These are phyloP conservation scores for Fusarium tuaranense DNA, from an alignment of 2,329 filamentous ascomycete species.

Conservation along the genomic window DNA sequence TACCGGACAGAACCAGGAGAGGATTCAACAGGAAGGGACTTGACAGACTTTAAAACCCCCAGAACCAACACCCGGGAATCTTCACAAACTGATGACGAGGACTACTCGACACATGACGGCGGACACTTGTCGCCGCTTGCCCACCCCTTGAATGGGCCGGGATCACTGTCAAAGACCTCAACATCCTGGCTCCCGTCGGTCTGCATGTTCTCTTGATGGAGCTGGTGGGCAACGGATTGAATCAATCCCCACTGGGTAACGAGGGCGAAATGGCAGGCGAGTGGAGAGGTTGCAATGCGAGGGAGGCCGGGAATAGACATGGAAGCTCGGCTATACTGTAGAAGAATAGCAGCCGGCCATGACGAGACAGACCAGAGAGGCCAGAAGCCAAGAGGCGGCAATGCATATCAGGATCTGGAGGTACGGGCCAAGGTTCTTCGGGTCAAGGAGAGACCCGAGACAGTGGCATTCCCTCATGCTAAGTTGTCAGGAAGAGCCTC, in stretches of 20 bases:
- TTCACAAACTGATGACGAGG: conserved; percentile 17
- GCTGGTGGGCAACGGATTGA: conserved; percentile 3
- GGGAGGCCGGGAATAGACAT: conserved; percentile 4
- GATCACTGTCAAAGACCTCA: conserved; percentile 22
- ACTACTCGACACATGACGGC: conserved; percentile 26
- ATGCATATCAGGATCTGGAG: not conserved
- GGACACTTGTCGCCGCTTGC: conserved; percentile 1
- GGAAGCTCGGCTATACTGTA: not conserved
- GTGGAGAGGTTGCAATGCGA: conserved; percentile 5
- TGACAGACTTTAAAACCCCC: conserved; percentile 5
- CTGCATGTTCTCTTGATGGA: conserved; percentile 7
- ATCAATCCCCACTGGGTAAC: conserved; percentile 6
- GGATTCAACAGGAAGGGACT: not conserved
- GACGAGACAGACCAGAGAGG: not conserved
- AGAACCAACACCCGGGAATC: not conserved
- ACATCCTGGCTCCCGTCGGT: conserved; percentile 5
- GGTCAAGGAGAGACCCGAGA: conserved; percentile 6
- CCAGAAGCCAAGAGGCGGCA: not conserved
- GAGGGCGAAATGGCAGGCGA: conserved; percentile 1
- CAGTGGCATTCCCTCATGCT: not conserved
- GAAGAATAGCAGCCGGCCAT: not conserved
- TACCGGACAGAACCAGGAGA: not conserved
- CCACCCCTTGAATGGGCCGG: not conserved
- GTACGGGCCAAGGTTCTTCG: not conserved
- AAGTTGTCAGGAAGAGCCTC: not conserved